Evolutionary conservation across 768 basidiomycete genomes (phyloP), one percentile per base, ranked within the genome.

Genomic region (Dioszegia hungarica): DNA sequence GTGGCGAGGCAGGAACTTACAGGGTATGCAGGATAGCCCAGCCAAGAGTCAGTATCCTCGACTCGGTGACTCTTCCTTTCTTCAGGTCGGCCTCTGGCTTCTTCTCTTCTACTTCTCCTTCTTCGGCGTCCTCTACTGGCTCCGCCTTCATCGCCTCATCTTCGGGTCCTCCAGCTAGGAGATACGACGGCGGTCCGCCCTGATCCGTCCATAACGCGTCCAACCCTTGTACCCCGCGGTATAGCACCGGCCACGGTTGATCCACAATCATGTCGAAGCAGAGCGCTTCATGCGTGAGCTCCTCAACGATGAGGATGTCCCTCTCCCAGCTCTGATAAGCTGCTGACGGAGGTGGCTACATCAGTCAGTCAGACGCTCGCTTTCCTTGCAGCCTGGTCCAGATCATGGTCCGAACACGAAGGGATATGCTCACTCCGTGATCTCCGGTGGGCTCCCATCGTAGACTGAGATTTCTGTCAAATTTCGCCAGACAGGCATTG

Each of bases 231-330:
- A 43, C n/a, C 3, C 33, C 44, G 11, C 20, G 24, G 29, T 41
- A 22, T 3, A 60, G 33, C 11, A 52, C n/a, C 12, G 36, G 36
- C 39, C 46, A 59, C 6, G 53, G 61, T 34, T 61, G 56, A n/a
- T 46, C 49, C 22, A 74, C 54, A 1, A 48, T 67, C 64, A 74
- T 63, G 54, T 77, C 74, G 59, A 72, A 77, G 60, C 74, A 73
- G 36, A 73, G 44, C n/a, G 67, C 52, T 37, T 70, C 66, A 5
- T 73, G 60, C 17, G 72, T 52, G 17, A 73, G 48, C 57, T 77
- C 75, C 38, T 77, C 75, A 11, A n/a, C 37, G 8, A 58, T 47
- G 14, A 73, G 31, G 24, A 77, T 62, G 11, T 67, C 60, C 25
- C 50, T 57, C 27, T 72, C 68, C 62, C 65, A 56, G 15, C 46